Conservation (phyloP, 495 filamentous ascomycete species). For the Aspergillus panamensis region DNA sequence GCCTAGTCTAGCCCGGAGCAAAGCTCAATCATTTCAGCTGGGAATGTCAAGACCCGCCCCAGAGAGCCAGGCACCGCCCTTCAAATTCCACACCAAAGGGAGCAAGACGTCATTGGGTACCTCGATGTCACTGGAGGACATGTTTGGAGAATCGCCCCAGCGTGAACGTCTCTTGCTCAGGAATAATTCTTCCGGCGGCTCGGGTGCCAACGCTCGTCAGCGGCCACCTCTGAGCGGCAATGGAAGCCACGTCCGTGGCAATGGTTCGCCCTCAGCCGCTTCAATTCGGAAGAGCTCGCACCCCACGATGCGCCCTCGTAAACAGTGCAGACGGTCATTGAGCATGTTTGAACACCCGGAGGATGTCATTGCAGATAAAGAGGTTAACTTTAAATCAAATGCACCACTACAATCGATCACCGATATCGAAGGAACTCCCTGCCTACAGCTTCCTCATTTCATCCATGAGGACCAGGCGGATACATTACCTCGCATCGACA, state of each 20-base stretch:
- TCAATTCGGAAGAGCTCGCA: constrained; percentile 70
- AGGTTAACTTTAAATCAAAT: constrained; percentile 51
- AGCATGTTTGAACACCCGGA: constrained; percentile 96
- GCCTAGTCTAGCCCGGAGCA: constrained; percentile 41
- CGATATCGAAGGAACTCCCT: constrained; percentile 69
- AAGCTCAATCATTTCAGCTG: constrained; percentile 42
- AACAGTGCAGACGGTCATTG: constrained; percentile 83
- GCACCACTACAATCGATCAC: constrained; percentile 65
- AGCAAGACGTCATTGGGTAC: constrained; percentile 51
- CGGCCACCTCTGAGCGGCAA: constrained; percentile 57
- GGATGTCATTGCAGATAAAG: constrained; percentile 75
- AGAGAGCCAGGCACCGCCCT: constrained; percentile 66
- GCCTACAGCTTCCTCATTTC: constrained; percentile 78
- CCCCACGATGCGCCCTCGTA: constrained; percentile 71
- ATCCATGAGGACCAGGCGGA: constrained; percentile 75
- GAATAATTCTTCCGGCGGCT: constrained; percentile 30
- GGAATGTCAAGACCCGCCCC: constrained; percentile 34
- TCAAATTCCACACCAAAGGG: constrained; percentile 67
- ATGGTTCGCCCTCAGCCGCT: constrained; percentile 66
- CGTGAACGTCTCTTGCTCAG: constrained; percentile 51
- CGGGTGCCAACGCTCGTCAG: constrained; percentile 52
- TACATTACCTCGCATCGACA: constrained; percentile 80
- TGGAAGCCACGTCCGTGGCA: constrained; percentile 49
- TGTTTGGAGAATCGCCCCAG: constrained; percentile 75
- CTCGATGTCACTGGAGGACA: constrained; percentile 68